phyloP scores from a whole-genome alignment of 164 flowering plant species.

The Echeveria elegans region DNA sequence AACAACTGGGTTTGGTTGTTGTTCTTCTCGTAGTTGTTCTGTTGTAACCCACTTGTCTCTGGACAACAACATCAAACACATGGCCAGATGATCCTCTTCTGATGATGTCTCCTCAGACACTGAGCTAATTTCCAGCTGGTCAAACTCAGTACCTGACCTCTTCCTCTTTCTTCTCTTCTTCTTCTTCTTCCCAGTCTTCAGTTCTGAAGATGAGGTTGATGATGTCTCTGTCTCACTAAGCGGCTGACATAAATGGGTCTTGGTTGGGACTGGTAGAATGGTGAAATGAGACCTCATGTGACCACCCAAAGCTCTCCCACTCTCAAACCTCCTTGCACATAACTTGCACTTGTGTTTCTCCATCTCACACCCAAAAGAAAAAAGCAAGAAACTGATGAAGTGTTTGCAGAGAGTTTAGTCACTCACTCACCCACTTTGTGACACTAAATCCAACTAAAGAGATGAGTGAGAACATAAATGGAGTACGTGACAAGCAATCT shows the following conservation, averaged over 20 bases:
- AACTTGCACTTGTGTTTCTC: conserved; percentile 43
- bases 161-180: conserved; percentile 21
- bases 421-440: conserved; percentile 4
- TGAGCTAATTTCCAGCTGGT: conserved; percentile 30
- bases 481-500: conserved; percentile 16
- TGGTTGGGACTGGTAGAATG: conserved; percentile 21
- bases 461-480: conserved; percentile 7
- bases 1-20: background rate
- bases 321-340: conserved; percentile 25
- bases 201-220: conserved; percentile 20
- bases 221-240: conserved; percentile 18
- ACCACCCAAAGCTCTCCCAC: conserved; percentile 47
- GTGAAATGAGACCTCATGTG: conserved; percentile 44
- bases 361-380: conserved; percentile 18
- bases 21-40: background rate
- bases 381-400: background rate
- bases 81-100: conserved; percentile 35
- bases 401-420: background rate
- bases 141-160: conserved; percentile 14
- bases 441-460: background rate
- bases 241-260: conserved; percentile 11
- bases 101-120: conserved; percentile 25
- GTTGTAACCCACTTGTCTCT: conserved; percentile 27
- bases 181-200: conserved; percentile 16
- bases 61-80: conserved; percentile 43